These are phyloP conservation scores for Euphorbia celastroides DNA, from an alignment of 441 rosid species.

Conservation along the genomic window DNA sequence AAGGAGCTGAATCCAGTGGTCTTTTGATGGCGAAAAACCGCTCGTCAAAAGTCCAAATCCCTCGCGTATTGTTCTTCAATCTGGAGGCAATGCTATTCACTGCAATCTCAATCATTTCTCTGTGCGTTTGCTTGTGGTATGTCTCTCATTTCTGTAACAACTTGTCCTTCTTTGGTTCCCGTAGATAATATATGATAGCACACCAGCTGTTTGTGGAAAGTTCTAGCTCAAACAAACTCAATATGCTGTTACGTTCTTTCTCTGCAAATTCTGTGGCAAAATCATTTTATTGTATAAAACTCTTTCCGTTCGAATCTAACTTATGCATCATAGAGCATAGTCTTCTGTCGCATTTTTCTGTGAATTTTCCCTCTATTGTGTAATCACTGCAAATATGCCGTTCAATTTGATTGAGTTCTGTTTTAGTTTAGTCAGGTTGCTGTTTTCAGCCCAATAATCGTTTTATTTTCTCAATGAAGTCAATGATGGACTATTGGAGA, in stretches of 20 bases:
- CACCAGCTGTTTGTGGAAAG: background rate
- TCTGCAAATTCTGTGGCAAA: background rate
- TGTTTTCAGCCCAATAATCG: background rate
- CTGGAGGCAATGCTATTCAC: no score
- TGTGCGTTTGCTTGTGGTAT: no score
- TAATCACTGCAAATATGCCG: background rate
- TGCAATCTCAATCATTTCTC: no score
- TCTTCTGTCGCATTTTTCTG: background rate
- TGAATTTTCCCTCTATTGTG: background rate
- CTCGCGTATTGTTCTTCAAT: no score
- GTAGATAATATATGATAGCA: no score
- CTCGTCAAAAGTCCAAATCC: no score
- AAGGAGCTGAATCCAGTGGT: no score
- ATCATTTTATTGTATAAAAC: background rate
- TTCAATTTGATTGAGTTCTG: background rate
- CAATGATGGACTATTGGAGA: slow-evolving; percentile 57
- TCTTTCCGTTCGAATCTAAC: background rate
- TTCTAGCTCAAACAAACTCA: no score
- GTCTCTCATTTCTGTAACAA: no score
- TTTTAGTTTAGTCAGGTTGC: background rate
- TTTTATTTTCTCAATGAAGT: background rate
- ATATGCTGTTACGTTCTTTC: background rate
- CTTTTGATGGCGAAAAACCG: no score
- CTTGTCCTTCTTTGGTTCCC: no score
- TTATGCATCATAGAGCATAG: background rate